A percentile compares a stretch with the other conserved stretches of the same genome.
Evolutionary conservation across 306 rosid genomes (phyloP).

Genomic region (Oemleria cerasiformis): DNA sequence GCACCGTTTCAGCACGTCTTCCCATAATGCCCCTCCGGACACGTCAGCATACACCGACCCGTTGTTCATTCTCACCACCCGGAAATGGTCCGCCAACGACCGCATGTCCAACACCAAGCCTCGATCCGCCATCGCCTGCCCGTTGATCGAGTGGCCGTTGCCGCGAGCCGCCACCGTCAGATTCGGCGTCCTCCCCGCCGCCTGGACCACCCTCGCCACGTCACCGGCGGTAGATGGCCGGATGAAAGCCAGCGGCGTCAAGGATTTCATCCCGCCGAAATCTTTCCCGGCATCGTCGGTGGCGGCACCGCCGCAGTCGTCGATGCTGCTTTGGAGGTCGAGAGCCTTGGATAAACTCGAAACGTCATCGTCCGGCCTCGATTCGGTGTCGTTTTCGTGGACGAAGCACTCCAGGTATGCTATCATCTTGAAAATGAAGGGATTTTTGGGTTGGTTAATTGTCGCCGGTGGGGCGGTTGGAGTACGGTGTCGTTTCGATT

Average conservation of each 20-base stretch:
- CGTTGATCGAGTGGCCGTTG: constrained; percentile 97
- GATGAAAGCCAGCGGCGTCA: constrained; percentile 52
- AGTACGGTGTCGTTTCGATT: background rate
- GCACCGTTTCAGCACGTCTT: constrained; percentile 72
- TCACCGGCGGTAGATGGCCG: constrained; percentile 43
- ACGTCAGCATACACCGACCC: constrained; percentile 57
- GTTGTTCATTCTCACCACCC: constrained; percentile 11
- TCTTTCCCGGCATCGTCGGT: constrained; percentile 49
- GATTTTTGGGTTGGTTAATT: background rate
- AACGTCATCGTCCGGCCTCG: constrained; percentile 44
- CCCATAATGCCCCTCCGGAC: constrained; percentile 99
- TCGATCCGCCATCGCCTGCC: constrained; percentile 86
- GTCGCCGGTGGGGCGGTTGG: background rate
- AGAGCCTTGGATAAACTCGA: constrained; percentile 32
- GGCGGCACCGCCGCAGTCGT: constrained; percentile 30
- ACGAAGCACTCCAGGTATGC: constrained; percentile 71
- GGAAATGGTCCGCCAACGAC: constrained; percentile 46
- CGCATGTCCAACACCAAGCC: constrained; percentile 91
- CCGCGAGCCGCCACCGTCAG: constrained; percentile 91
- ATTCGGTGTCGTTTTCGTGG: constrained; percentile 64
- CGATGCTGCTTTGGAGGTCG: constrained; percentile 39
- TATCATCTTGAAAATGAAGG: constrained; percentile 46
- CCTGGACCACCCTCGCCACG: constrained; percentile 43
- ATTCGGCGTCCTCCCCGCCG: constrained; percentile 38
- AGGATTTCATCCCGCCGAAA: constrained; percentile 73